Evolutionary conservation across 2,329 filamentous ascomycete genomes (phyloP).

Genomic region (Sporothrix pseudoabietina): DNA sequence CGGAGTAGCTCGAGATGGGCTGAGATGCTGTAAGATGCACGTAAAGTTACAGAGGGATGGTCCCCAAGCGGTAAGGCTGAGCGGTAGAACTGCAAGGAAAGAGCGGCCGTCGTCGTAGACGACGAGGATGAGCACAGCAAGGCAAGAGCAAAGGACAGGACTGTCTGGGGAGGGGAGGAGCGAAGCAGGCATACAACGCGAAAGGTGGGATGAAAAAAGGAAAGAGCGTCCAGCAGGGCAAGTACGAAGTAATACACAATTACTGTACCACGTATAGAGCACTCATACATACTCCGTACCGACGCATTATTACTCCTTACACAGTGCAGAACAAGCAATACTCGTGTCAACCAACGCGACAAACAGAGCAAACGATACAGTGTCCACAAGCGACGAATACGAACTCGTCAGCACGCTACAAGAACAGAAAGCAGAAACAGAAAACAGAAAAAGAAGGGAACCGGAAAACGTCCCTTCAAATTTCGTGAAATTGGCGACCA

Average conservation of each 20-base stretch:
- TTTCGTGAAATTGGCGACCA: conserved; percentile 17
- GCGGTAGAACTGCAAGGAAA: conserved; percentile 2
- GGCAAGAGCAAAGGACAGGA: background rate
- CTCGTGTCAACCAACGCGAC: background rate
- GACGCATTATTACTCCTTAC: background rate
- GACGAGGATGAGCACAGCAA: background rate
- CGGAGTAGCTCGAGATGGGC: background rate
- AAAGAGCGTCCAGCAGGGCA: background rate
- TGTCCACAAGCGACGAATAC: background rate
- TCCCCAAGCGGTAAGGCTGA: conserved; percentile 18
- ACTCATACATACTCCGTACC: background rate
- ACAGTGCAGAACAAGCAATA: conserved; percentile 13
- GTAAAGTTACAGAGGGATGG: background rate
- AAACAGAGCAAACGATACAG: background rate
- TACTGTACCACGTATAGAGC: background rate
- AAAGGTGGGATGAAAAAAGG: conserved; percentile 9
- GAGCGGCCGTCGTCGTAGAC: background rate
- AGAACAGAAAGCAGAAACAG: background rate
- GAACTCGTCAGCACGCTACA: background rate
- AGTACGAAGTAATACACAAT: background rate
- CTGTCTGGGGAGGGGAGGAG: background rate
- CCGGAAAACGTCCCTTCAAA: conserved; percentile 19
- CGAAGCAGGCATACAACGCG: background rate
- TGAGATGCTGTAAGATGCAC: background rate
- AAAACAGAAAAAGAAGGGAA: background rate